Conservation (phyloP, 208 protist genomes). For the Blastocrithidia nonstop region DNA sequence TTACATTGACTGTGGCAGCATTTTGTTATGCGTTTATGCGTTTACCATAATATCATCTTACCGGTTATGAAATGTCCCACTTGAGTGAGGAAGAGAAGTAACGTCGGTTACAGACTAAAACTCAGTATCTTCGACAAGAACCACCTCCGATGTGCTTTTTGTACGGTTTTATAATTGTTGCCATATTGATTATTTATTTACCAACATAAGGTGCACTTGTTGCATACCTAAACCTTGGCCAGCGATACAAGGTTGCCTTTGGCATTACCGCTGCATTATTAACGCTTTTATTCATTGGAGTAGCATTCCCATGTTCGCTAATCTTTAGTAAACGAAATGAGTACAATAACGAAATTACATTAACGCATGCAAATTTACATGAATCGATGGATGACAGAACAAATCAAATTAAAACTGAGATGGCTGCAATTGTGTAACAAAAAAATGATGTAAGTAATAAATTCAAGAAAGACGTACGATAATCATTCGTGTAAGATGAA, state of each 20-base stretch:
- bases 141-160: conserved; percentile 38
- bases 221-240: conserved; percentile 13
- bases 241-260: conserved; percentile 8
- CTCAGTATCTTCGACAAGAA: conserved; percentile 29
- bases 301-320: no score
- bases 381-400: no score
- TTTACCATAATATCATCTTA: conserved; percentile 41
- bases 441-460: no score
- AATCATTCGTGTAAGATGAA: no score
- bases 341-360: no score
- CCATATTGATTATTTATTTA: conserved; percentile 40
- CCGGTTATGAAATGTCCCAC: conserved; percentile 13
- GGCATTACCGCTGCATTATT: no score
- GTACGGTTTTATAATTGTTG: conserved; percentile 19
- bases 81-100: conserved; percentile 12
- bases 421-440: no score
- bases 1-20: conserved; percentile 9
- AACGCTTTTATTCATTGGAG: no score
- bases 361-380: no score
- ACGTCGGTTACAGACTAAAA: conserved; percentile 5
- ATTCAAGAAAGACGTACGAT: no score
- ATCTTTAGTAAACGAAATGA: no score
- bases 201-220: conserved; percentile 22
- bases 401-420: no score
- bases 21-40: conserved; percentile 17